Conservation (phyloP, 306 rosid genomes). For the Senna siamea region DNA sequence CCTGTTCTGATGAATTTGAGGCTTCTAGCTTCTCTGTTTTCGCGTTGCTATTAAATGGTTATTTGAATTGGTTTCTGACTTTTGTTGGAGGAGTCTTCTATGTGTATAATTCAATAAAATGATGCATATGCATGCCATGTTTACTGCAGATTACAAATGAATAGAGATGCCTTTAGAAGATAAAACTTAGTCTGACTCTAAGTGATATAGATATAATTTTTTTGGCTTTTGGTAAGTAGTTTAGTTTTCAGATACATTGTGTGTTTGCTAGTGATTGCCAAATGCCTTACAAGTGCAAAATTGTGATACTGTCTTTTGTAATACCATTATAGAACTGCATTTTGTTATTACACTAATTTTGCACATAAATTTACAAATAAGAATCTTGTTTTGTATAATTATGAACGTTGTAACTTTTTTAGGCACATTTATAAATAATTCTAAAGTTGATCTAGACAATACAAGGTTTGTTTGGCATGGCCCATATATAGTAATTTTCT, state of each 20-base stretch:
- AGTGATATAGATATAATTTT: background rate
- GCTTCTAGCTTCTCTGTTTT: slow-evolving; percentile 1
- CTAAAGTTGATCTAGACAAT: background rate
- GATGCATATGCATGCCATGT: background rate
- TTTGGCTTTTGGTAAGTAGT: background rate
- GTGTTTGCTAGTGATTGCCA: background rate
- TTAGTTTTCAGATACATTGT: background rate
- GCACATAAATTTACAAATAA: background rate
- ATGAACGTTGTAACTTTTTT: background rate
- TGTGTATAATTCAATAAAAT: slow-evolving; percentile 5
- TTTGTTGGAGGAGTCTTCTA: background rate
- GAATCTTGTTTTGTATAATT: slow-evolving; percentile 8
- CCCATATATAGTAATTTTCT: slow-evolving; percentile 14
- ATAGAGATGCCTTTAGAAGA: slow-evolving; percentile 11
- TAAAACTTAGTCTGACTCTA: background rate
- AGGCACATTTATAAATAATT: background rate
- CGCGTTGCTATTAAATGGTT: slow-evolving; percentile 1
- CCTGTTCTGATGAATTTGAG: background rate
- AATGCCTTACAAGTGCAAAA: background rate
- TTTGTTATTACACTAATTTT: background rate
- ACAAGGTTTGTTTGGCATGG: background rate
- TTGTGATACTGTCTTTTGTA: background rate
- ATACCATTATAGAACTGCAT: slow-evolving; percentile 1
- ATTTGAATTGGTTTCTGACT: slow-evolving; percentile 1
- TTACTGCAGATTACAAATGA: slow-evolving; percentile 25